Base-by-base conservation (phyloP, 495 filamentous ascomycete genomes). In the Penicillium canariense region DNA sequence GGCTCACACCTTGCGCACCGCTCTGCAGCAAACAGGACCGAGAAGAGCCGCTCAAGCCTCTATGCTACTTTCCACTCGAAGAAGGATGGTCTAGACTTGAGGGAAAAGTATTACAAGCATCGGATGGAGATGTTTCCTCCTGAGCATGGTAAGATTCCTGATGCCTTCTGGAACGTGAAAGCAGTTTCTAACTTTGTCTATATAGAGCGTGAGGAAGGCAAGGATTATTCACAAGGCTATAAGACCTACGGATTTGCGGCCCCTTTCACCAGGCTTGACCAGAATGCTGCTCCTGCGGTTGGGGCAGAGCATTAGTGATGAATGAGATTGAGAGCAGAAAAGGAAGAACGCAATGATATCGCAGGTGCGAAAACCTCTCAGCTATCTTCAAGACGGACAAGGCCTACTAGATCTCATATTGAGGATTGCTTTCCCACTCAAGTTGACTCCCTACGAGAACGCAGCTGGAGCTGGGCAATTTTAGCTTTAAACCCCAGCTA, bases 61-160 rank as follows among this genome's bases (percentile, higher is more conserved):
- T 77, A 75, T 66, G 73, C 70, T 2, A 76, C 74, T n/a, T 77
- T 75, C 52, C 67, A 75, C 51, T 66, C 62, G 5, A 63, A 57
- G 34, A 62, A 55, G 11, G 73, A 77, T 45, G 73, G 73, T 0
- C 30, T 58, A 8, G 70, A 75, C 50, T 55, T 73, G 31, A 56
- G 73, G 18, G 58, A 68, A 43, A 62, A 44, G 22, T 76, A 77
- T 56, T 76, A 77, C 50, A 61, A 55, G 34, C 70, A 73, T 57
- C 58, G 71, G 22, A 67, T 67, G 52, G 68, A 69, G 38, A 61
- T 61, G 20, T 76, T 71, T 48, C 73, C 73, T 9, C 68, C 73
- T 10, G 73, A 74, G 26, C 72, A 75, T 60, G 66, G 65, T 68
- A 28, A 50, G 58, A 40, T 28, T 45, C 39, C 17, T 26, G 22